A percentile compares a stretch with the other conserved stretches of the same genome.
Evolutionary conservation across 1,284 basidiomycete species (phyloP).

Genomic region (Heterobasidion parviporum): DNA sequence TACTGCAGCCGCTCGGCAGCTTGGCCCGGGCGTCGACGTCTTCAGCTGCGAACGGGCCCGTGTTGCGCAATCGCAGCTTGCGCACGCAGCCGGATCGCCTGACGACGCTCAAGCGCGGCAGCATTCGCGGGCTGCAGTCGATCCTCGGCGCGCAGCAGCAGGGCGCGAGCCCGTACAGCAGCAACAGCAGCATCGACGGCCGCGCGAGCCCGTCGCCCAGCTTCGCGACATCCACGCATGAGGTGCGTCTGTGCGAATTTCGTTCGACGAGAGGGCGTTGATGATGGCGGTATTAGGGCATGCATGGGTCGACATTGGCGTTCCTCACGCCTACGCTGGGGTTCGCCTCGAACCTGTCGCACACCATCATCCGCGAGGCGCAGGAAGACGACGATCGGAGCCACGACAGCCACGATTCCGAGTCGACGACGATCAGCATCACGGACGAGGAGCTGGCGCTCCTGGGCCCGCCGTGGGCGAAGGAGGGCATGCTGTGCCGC

Average conservation of each 20-base stretch:
- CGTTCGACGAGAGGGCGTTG: background rate
- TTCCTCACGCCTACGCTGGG: constrained; percentile 81
- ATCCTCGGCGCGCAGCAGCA: constrained; percentile 49
- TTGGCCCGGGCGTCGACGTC: constrained; percentile 41
- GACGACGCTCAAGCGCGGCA: constrained; percentile 79
- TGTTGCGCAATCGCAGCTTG: constrained; percentile 60
- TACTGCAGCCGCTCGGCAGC: constrained; percentile 69
- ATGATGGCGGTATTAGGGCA: constrained; percentile 18
- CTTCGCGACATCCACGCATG: constrained; percentile 77
- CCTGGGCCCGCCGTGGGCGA: constrained; percentile 95
- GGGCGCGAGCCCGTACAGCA: constrained; percentile 66
- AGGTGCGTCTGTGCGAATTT: constrained; percentile 52
- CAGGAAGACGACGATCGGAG: constrained; percentile 87
- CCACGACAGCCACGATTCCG: constrained; percentile 50
- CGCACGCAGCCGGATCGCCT: constrained; percentile 62
- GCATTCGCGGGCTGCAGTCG: constrained; percentile 79
- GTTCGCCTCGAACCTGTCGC: constrained; percentile 92
- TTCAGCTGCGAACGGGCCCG: constrained; percentile 41
- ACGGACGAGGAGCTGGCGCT: constrained; percentile 92
- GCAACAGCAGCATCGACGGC: constrained; percentile 75
- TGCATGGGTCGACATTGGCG: constrained; percentile 26
- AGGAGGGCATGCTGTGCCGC: constrained; percentile 90
- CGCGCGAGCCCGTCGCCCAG: constrained; percentile 84
- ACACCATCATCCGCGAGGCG: constrained; percentile 91
- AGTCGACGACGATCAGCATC: constrained; percentile 68